Evolutionary conservation across 1,284 basidiomycete genomes (phyloP).

Genomic region (Ganoderma sinense): DNA sequence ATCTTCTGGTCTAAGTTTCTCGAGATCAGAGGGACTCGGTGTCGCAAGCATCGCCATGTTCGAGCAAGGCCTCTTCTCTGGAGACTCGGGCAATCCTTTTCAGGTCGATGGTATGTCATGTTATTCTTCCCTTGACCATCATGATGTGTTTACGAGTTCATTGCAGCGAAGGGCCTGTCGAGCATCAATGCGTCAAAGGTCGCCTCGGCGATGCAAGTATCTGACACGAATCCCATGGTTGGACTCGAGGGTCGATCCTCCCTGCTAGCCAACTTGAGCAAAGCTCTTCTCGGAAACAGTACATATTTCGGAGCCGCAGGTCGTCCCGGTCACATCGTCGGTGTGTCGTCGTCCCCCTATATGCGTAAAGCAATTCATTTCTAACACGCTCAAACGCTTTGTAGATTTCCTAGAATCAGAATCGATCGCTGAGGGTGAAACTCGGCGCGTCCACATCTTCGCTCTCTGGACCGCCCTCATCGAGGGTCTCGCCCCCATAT

Average conservation of each 20-base stretch:
- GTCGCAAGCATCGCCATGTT: slow-evolving; percentile 95
- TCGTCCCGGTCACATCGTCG: slow-evolving; percentile 85
- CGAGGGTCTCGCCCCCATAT: slow-evolving; percentile 86
- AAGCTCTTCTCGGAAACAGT: slow-evolving; percentile 70
- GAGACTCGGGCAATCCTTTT: slow-evolving; percentile 66
- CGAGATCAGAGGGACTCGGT: slow-evolving; percentile 90
- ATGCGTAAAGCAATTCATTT: background rate
- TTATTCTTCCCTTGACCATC: background rate
- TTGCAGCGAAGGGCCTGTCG: slow-evolving; percentile 74
- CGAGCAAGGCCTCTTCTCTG: slow-evolving; percentile 81
- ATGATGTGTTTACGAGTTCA: background rate
- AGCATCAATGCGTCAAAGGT: slow-evolving; percentile 70
- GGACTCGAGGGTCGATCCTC: slow-evolving; percentile 88
- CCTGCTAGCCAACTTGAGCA: slow-evolving; percentile 77
- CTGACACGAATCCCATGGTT: slow-evolving; percentile 83
- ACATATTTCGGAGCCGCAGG: slow-evolving; percentile 76
- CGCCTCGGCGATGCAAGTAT: slow-evolving; percentile 84
- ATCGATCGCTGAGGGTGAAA: slow-evolving; percentile 48
- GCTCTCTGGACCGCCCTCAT: slow-evolving; percentile 87
- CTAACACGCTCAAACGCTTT: background rate
- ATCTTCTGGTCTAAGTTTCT: slow-evolving; percentile 64
- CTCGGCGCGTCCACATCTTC: slow-evolving; percentile 63
- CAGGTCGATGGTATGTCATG: slow-evolving; percentile 76
- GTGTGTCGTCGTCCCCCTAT: slow-evolving; percentile 47
- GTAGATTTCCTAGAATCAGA: slow-evolving; percentile 78